These are phyloP conservation scores for Fraxinus velutina DNA, from an alignment of 305 asterid species.

Conservation along the genomic window DNA sequence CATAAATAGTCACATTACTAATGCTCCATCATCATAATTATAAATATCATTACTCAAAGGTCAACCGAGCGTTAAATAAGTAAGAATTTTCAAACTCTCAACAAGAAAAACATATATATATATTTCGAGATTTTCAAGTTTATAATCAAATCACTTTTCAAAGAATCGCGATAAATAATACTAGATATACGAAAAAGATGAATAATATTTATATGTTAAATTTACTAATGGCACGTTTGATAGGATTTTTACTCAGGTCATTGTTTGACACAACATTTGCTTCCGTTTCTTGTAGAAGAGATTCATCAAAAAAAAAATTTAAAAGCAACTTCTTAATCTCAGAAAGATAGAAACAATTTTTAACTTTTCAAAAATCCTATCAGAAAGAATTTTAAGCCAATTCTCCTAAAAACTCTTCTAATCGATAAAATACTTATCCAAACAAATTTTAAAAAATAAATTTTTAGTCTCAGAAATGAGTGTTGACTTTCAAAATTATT, in stretches of 20 bases:
- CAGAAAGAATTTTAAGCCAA: neutral
- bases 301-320: too few relatives aligned
- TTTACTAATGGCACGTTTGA: neutral
- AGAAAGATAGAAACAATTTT: too few relatives aligned
- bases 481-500: neutral
- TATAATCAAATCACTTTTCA: neutral
- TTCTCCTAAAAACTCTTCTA: neutral
- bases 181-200: neutral
- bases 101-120: neutral
- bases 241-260: neutral
- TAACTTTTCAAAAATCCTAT: neutral
- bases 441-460: neutral
- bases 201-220: neutral
- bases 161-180: neutral
- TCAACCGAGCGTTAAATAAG: neutral
- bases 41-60: neutral
- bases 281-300: neutral
- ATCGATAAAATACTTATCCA: neutral
- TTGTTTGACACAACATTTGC: neutral
- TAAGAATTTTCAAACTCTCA: neutral
- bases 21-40: too few relatives aligned
- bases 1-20: neutral
- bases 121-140: neutral
- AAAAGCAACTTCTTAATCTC: neutral
- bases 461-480: neutral